Percentiles rank a stretch among this genome's conserved stretches.
Evolutionary conservation across 768 basidiomycete species (phyloP).

Genomic region (Suillus bovinus): DNA sequence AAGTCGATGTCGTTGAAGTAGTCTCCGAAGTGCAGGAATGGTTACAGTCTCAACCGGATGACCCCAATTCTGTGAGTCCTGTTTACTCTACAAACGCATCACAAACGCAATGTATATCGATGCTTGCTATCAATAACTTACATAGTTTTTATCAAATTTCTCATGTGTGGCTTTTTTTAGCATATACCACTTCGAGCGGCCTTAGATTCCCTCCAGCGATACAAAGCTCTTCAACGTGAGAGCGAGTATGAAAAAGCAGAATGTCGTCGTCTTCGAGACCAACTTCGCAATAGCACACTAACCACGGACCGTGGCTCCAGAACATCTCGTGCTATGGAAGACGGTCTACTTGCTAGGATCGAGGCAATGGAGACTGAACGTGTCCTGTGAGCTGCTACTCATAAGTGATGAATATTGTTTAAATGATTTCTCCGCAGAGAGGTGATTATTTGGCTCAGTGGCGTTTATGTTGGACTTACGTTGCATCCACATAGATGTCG

Average conservation of each 20-base stretch:
- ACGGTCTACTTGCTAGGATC: constrained; percentile 33
- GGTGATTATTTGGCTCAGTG: neutral
- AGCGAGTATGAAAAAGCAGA: constrained; percentile 32
- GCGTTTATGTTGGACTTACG: constrained; percentile 11
- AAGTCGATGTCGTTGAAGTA: constrained; percentile 37
- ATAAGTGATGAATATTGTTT: neutral
- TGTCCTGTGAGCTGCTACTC: constrained; percentile 23
- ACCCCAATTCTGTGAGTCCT: constrained; percentile 37
- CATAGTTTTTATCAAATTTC: constrained; percentile 11
- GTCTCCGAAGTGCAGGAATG: constrained; percentile 51
- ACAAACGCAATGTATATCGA: neutral
- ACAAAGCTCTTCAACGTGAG: constrained; percentile 38
- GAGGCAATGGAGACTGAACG: constrained; percentile 32
- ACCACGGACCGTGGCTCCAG: constrained; percentile 34
- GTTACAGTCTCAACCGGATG: constrained; percentile 43
- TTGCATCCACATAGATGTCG: constrained; percentile 29
- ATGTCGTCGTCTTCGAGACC: constrained; percentile 32
- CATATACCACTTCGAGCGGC: constrained; percentile 31
- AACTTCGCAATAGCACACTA: constrained; percentile 30
- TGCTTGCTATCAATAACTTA: neutral
- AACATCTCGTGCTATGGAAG: constrained; percentile 37
- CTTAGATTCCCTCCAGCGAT: constrained; percentile 38
- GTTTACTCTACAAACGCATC: neutral
- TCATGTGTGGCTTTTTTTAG: constrained; percentile 29
- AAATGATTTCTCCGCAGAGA: constrained; percentile 3